Conservation (phyloP, 352 stramenopile species). For the Blastocystis sp. region DNA sequence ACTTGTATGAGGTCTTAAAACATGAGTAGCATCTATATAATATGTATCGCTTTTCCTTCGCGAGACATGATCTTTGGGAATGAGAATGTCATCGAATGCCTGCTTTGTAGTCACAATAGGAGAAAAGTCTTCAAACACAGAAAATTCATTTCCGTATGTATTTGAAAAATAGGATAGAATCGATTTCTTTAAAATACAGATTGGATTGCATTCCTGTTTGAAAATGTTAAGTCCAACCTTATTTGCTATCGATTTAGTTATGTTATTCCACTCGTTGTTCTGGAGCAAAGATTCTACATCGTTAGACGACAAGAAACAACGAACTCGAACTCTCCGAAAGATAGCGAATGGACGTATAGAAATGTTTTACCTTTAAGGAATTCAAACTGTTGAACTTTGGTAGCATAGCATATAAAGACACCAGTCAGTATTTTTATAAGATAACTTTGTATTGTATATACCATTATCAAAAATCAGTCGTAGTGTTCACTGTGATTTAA, state of each 20-base stretch:
- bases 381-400: too few species aligned
- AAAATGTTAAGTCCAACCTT: slow-evolving; percentile 61
- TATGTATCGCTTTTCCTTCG: slow-evolving; percentile 80
- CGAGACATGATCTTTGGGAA: slow-evolving; percentile 80
- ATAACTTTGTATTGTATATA: too few species aligned
- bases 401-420: too few species aligned
- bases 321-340: too few species aligned
- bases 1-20: slow-evolving; percentile 75
- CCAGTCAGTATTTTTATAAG: too few species aligned
- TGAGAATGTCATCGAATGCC: slow-evolving; percentile 84
- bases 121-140: slow-evolving; percentile 76
- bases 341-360: too few species aligned
- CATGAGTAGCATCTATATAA: slow-evolving; percentile 76
- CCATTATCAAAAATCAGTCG: too few species aligned
- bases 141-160: slow-evolving; percentile 38
- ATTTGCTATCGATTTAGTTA: slow-evolving; percentile 12
- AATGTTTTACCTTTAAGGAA: too few species aligned
- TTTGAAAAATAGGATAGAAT: slow-evolving; percentile 38
- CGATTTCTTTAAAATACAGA: slow-evolving; percentile 55
- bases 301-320: too few species aligned
- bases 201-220: slow-evolving; percentile 6
- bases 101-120: slow-evolving; percentile 79
- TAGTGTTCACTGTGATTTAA: too few species aligned
- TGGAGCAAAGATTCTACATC: not conserved
- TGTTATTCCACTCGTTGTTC: slow-evolving; percentile 58